Conservation (phyloP, 257 asterid genomes). For the Handroanthus guayacan region DNA sequence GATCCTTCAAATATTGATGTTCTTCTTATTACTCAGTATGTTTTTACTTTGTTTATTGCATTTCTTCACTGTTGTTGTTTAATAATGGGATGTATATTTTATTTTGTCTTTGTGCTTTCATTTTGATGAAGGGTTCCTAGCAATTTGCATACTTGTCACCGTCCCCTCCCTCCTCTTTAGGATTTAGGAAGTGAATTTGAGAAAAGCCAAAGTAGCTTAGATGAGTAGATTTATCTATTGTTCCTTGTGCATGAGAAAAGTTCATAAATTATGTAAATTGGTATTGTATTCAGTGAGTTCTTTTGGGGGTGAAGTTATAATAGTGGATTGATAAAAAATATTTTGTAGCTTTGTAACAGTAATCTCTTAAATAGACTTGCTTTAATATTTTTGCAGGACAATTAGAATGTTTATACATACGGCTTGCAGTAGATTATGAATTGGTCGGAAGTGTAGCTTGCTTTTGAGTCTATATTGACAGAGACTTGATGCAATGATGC, state of each 20-base stretch:
- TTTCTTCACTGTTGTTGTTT: not conserved
- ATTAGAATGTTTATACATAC: not conserved
- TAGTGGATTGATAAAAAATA: not conserved
- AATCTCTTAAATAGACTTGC: not conserved
- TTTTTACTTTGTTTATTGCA: not conserved
- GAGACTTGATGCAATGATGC: not conserved
- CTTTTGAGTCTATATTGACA: slow-evolving; percentile 1
- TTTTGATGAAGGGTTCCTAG: not conserved
- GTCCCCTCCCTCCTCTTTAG: not conserved
- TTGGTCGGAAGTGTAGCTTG: slow-evolving; percentile 5
- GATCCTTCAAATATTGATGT: slow-evolving; percentile 87
- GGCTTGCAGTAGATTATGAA: not conserved
- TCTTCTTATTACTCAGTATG: slow-evolving; percentile 93
- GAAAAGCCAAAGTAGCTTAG: slow-evolving; percentile 5
- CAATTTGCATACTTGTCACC: not conserved
- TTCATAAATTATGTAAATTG: not conserved
- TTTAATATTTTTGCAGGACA: not conserved
- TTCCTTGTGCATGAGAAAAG: slow-evolving; percentile 4
- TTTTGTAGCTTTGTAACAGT: not conserved
- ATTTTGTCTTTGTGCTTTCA: not conserved
- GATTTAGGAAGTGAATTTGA: not conserved
- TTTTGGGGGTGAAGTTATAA: not conserved
- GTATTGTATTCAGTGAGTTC: not conserved
- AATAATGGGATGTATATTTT: not conserved
- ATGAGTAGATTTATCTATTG: not conserved